Evolutionary conservation across 768 basidiomycete species (phyloP), one percentile per base, ranked within the genome.

Genomic region (Lactarius deliciosus): DNA sequence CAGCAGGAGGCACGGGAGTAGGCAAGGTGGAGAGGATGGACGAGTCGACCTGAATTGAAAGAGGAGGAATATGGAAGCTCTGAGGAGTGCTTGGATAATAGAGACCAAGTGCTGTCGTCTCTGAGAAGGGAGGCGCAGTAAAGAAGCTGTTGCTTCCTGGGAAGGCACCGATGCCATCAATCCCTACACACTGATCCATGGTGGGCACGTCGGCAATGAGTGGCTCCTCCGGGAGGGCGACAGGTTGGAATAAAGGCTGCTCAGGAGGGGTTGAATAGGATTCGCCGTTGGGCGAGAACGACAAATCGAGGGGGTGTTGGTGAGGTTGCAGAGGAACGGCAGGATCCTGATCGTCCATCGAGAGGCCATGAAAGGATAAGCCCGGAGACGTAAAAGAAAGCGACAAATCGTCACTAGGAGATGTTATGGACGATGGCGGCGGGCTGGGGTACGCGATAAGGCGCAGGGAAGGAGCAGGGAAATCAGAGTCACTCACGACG

Each of bases 41-140:
- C 25, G 41, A 25, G 59, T 55, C 58, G 6, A 15, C 58, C 30
- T 55, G 15, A 16, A 16, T 22, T 16, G n/a, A 18, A 41, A 63
- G 28, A 9, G n/a, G 34, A 20, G 56, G 10, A 20, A 53, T 9
- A 16, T 36, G 15, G 16, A 11, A 11, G 16, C 7, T 50, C 18
- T 58, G 56, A 13, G 45, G 15, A 10, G n/a, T 28, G 30, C 38
- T 57, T 2, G 65, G 15, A 16, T 58, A 63, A 58, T 58, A 66
- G 16, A 66, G 57, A 18, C 65, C 65, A 15, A 66, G 65, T 34
- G 56, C 36, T 3, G 57, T 66, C 9, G 57, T 58, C 30, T 57
- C 55, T 11, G 18, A 9, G 30, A 36, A 5, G 9, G 36, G 6
- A 8, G 56, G 22, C 20, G 43, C 7, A 15, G 65, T 0, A 4